phyloP scores from a whole-genome alignment of 2,329 filamentous ascomycete genomes.

The Phialophora verrucosa region DNA sequence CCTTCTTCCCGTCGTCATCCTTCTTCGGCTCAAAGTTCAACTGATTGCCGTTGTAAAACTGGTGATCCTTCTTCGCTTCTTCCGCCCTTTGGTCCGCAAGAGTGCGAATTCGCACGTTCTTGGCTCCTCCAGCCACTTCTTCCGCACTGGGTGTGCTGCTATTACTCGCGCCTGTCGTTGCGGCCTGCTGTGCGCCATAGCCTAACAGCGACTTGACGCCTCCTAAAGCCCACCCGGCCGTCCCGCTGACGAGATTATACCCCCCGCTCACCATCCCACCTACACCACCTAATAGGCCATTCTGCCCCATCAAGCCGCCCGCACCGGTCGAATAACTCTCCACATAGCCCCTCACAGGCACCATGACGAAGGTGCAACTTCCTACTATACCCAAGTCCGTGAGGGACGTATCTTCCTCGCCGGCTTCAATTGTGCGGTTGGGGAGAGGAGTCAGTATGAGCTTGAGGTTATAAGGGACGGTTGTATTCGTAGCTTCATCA shows the following conservation, averaged over 20 bases:
- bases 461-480: constrained; percentile 77
- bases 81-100: constrained; percentile 57
- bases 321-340: constrained; percentile 59
- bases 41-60: constrained; percentile 93
- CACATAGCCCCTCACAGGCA: constrained; percentile 69
- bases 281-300: constrained; percentile 13
- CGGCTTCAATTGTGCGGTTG: constrained; percentile 73
- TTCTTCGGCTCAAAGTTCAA: constrained; percentile 69
- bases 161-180: background rate
- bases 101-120: constrained; percentile 55
- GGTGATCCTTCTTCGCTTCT: constrained; percentile 59
- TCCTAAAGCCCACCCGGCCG: constrained; percentile 50
- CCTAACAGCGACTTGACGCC: constrained; percentile 54
- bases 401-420: constrained; percentile 74
- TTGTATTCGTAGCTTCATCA: constrained; percentile 47
- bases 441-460: constrained; percentile 80
- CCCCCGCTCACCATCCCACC: constrained; percentile 51
- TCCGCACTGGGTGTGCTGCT: constrained; percentile 26
- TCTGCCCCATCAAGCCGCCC: constrained; percentile 33
- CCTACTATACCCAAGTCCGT: constrained; percentile 74
- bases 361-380: constrained; percentile 80
- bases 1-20: constrained; percentile 59
- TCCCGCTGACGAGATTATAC: constrained; percentile 52
- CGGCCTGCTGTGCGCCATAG: constrained; percentile 37
- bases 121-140: constrained; percentile 28